Percentiles rank a stretch among this genome's conserved stretches.
These are phyloP conservation scores for Linum usitatissimum DNA, from an alignment of 345 rosid species.

Conservation along the genomic window DNA sequence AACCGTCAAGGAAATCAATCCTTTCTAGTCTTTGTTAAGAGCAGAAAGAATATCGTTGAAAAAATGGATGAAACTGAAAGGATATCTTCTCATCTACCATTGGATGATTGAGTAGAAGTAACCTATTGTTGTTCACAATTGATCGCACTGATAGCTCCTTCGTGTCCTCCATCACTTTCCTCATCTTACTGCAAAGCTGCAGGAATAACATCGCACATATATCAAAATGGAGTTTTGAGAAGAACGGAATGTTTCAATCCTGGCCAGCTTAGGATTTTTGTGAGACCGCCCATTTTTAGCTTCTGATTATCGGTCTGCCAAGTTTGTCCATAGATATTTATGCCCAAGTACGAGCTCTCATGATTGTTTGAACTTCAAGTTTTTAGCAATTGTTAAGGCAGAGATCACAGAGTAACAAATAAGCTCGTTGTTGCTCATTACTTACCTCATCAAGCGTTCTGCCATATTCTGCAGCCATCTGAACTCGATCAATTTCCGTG, in stretches of 20 bases:
- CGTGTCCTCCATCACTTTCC: conserved; percentile 78
- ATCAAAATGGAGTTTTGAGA: neutral
- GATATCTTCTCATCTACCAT: conserved; percentile 73
- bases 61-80: conserved; percentile 23
- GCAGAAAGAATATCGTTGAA: neutral
- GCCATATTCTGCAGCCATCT: conserved; percentile 69
- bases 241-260: neutral
- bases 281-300: neutral
- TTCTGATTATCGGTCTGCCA: neutral
- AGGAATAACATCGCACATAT: neutral
- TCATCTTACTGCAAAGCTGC: conserved; percentile 75
- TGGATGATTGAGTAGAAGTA: conserved; percentile 84
- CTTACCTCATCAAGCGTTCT: conserved; percentile 82
- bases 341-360: neutral
- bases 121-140: conserved; percentile 61
- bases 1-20: conserved; percentile 35
- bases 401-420: neutral
- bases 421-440: conserved; percentile 1
- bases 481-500: conserved; percentile 41
- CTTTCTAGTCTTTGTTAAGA: neutral
- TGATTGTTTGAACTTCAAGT: neutral
- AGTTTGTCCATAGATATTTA: neutral
- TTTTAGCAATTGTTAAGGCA: neutral
- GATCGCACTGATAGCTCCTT: conserved; percentile 77
- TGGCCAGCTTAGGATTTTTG: too few relatives aligned